phyloP scores from a whole-genome alignment of 345 rosid species.

The Orychophragmus violaceus region DNA sequence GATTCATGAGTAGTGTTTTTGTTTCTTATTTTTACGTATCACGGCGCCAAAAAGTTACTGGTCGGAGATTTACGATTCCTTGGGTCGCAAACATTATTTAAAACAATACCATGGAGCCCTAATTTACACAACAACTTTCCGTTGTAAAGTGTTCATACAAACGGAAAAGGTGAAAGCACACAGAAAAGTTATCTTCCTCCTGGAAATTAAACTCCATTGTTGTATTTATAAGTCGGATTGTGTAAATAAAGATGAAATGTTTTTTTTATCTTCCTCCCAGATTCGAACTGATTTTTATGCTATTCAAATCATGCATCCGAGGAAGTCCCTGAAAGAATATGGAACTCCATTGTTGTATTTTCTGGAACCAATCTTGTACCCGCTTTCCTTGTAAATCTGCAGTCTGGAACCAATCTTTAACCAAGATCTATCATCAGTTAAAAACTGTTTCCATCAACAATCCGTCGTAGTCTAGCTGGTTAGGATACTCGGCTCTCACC shows the following conservation, averaged over 20 bases:
- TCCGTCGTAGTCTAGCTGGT: slow-evolving; percentile 47
- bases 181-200: not conserved
- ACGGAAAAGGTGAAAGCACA: not conserved
- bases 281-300: no score
- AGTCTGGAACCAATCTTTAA: no score
- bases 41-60: not conserved
- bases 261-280: no score
- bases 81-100: slow-evolving; percentile 4
- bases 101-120: not conserved
- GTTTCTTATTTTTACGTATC: not conserved
- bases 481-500: slow-evolving; percentile 75
- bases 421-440: no score
- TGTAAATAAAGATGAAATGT: slow-evolving; percentile 8
- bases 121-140: slow-evolving; percentile 6
- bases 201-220: not conserved
- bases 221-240: not conserved
- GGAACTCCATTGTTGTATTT: no score
- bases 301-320: no score
- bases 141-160: slow-evolving; percentile 18
- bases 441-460: no score
- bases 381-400: no score
- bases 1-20: slow-evolving; percentile 12
- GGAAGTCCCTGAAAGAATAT: no score
- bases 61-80: slow-evolving; percentile 11
- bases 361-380: no score